These are phyloP conservation scores for Cystobasidium onofrii DNA, from an alignment of 768 basidiomycete genomes.

Conservation along the genomic window DNA sequence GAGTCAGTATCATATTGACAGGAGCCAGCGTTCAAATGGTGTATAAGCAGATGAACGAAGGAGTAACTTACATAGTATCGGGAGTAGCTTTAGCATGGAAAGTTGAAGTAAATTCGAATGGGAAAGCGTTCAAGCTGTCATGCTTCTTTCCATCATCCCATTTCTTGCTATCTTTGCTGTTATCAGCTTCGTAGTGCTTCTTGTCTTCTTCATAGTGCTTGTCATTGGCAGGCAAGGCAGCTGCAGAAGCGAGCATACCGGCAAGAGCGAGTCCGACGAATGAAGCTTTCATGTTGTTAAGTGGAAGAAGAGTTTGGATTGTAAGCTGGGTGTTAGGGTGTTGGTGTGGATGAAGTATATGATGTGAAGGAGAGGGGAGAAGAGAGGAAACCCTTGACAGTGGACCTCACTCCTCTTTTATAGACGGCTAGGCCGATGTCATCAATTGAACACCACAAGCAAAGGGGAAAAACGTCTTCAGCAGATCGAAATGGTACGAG, in stretches of 20 bases:
- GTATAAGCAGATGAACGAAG: not conserved
- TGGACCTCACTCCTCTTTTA: not conserved
- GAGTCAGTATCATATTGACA: too few species aligned
- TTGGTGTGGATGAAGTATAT: too few species aligned
- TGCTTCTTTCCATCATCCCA: constrained; percentile 19
- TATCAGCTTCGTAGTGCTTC: not conserved
- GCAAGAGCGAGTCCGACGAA: constrained; percentile 22
- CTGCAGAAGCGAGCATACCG: constrained; percentile 18
- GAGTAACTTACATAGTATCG: constrained; percentile 9
- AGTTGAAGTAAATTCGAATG: constrained; percentile 23
- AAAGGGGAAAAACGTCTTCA: too few species aligned
- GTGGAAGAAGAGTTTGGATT: not conserved
- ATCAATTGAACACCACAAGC: too few species aligned
- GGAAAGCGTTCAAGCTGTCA: constrained; percentile 1
- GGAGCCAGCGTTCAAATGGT: too few species aligned
- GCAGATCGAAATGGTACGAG: too few species aligned
- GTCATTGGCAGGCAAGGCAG: constrained; percentile 17
- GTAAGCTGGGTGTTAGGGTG: not conserved
- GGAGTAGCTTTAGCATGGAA: constrained; percentile 15
- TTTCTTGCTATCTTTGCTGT: not conserved
- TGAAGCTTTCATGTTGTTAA: constrained; percentile 6
- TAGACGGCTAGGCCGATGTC: not conserved
- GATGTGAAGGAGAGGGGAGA: too few species aligned
- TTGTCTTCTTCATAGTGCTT: not conserved
- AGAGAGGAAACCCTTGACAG: not conserved